Evolutionary conservation across 2,329 filamentous ascomycete species (phyloP), one percentile per base, ranked within the genome.

Genomic region (Calycina marina): DNA sequence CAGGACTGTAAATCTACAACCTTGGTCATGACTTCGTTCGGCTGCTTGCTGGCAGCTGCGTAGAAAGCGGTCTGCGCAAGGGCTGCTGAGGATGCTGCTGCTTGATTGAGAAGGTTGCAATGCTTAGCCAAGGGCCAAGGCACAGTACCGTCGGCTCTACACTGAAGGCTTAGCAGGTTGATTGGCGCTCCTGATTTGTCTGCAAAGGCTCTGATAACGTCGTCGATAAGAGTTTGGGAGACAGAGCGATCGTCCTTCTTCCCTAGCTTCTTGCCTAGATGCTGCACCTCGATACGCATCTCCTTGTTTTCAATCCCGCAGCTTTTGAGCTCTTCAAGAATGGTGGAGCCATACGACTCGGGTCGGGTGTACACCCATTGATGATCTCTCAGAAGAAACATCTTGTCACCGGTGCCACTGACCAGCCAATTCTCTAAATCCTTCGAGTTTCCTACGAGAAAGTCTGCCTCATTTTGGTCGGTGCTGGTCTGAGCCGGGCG

Each of bases 1-100:
- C 37, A 39, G 6, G 37, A 36, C 25, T 36, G 30, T 5, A 39
- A 31, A 25, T 39, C 37, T 9, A 39, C 27, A 4, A 31, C 30
- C 25, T 28, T 36, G 16, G 31, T 32, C 10, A 39, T 36, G 3
- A 32, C 28, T 15, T 39, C 37, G 2, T 17, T 35, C 6, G 25
- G 28, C 20, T 39, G 30, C 24, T 39, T 39, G 12, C 37, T 33
- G 9, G 30, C 30, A 22, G 20, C n/a, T 9, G 30, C 30, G 12
- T 25, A 25, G 15, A 25, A 32, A 14, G 30, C 18, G 16, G 30
- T 25, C 15, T 32, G 30, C 8, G 30, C 22, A 16, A 16, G 25
- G 5, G 30, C 25, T 6, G 30, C 30, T 8, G 18, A 14, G 2
- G 18, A 32, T 13, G 30, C 18, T 3, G 30, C 30, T 9, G 30